These are phyloP conservation scores for Xylaria longipes DNA, from an alignment of 495 filamentous ascomycete species.

Conservation along the genomic window DNA sequence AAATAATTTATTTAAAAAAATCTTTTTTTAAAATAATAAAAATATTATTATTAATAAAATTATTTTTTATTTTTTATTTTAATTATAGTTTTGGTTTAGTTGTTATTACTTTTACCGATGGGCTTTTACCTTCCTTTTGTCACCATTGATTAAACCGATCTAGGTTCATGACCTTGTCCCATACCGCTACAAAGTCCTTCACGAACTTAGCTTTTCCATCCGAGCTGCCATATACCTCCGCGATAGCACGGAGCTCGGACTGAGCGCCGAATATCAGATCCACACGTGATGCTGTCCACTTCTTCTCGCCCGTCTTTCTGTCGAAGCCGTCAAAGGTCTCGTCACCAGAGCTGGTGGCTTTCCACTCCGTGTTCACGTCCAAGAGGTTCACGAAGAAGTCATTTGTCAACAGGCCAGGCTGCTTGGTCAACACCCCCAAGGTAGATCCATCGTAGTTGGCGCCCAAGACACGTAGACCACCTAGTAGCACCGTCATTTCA, in stretches of 20 bases:
- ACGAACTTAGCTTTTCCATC: slow-evolving; percentile 57
- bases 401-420: slow-evolving; percentile 70
- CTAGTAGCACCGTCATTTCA: slow-evolving; percentile 70
- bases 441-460: slow-evolving; percentile 70
- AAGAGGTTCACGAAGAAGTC: slow-evolving; percentile 80
- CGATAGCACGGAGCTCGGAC: slow-evolving; percentile 69
- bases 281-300: slow-evolving; percentile 70
- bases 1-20: too few relatives aligned
- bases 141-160: slow-evolving; percentile 64
- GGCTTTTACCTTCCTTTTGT: not conserved
- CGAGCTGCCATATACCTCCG: slow-evolving; percentile 67
- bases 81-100: slow-evolving; percentile 9
- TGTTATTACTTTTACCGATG: not conserved
- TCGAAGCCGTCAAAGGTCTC: slow-evolving; percentile 68
- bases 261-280: slow-evolving; percentile 76
- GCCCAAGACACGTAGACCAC: slow-evolving; percentile 69
- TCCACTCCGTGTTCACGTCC: slow-evolving; percentile 69
- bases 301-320: slow-evolving; percentile 69
- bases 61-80: not conserved
- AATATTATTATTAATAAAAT: too few relatives aligned
- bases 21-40: too few relatives aligned
- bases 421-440: slow-evolving; percentile 67
- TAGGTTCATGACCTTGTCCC: slow-evolving; percentile 74
- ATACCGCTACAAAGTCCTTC: slow-evolving; percentile 72
- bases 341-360: slow-evolving; percentile 51